Conservation (phyloP, 345 rosid species). For the Populus pruinosa region DNA sequence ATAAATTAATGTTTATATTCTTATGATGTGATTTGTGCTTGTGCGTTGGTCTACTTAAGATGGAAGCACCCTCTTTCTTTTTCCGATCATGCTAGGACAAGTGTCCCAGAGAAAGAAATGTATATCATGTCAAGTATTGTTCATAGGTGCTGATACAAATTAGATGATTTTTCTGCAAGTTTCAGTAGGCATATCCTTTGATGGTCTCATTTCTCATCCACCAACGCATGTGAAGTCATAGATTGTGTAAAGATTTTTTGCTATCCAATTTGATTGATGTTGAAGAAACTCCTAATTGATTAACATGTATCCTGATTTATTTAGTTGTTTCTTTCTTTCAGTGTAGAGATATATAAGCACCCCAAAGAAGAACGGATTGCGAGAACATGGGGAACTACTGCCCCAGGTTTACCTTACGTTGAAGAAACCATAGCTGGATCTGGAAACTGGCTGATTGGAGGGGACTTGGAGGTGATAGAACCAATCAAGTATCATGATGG, state of each 20-base stretch:
- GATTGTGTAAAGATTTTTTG: background rate
- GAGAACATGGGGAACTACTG: conserved; percentile 95
- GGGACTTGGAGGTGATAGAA: conserved; percentile 86
- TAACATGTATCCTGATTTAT: conserved; percentile 13
- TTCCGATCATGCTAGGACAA: background rate
- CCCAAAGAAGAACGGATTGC: conserved; percentile 97
- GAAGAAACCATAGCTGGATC: conserved; percentile 68
- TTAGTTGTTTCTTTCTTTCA: conserved; percentile 26
- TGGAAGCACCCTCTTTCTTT: background rate
- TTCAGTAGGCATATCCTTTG: background rate
- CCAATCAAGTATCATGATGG: conserved; percentile 87
- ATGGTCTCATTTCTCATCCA: background rate
- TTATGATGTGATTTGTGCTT: background rate
- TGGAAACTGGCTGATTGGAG: conserved; percentile 94
- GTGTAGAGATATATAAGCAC: conserved; percentile 94
- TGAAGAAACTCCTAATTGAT: background rate
- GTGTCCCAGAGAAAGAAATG: background rate
- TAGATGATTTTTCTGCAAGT: background rate
- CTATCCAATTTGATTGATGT: background rate
- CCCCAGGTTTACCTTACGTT: conserved; percentile 86
- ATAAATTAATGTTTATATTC: background rate
- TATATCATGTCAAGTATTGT: background rate
- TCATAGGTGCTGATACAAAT: background rate
- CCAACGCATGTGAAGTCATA: background rate
- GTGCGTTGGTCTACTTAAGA: background rate